Conservation (phyloP, 345 rosid species). For the Linum lewisii region DNA sequence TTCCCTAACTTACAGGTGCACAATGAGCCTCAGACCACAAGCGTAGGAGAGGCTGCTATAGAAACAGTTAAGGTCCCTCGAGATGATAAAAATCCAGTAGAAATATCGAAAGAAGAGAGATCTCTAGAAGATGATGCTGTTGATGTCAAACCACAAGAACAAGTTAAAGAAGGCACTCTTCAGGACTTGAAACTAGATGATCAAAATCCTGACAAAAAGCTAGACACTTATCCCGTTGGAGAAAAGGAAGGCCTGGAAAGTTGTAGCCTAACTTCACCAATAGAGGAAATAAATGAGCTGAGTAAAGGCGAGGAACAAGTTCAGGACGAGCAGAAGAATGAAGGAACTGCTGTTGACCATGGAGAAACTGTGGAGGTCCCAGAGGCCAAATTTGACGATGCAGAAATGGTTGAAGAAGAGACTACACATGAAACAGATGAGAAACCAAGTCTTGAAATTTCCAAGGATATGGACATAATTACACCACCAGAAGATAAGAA, state of each 20-base stretch:
- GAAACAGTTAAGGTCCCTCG: no score
- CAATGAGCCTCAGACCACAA: constrained; percentile 9
- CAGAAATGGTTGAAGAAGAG: not conserved
- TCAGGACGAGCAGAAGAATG: not conserved
- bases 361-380: constrained; percentile 4
- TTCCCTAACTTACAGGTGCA: constrained; percentile 7
- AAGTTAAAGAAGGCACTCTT: not conserved
- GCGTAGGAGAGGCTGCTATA: not conserved
- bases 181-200: constrained; percentile 12
- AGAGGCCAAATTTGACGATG: not conserved
- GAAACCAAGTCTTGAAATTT: no score
- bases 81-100: not conserved
- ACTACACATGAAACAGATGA: not conserved
- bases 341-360: constrained; percentile 5
- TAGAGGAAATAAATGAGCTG: not conserved
- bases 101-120: constrained; percentile 9
- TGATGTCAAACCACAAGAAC: constrained; percentile 7
- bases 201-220: not conserved
- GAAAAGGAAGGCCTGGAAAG: constrained; percentile 15
- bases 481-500: not conserved
- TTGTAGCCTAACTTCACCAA: not conserved
- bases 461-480: no score
- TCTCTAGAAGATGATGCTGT: not conserved
- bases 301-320: not conserved
- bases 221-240: not conserved